These are phyloP conservation scores for Phyllosticta citribraziliensis DNA, from an alignment of 2,329 filamentous ascomycete genomes.

Conservation along the genomic window DNA sequence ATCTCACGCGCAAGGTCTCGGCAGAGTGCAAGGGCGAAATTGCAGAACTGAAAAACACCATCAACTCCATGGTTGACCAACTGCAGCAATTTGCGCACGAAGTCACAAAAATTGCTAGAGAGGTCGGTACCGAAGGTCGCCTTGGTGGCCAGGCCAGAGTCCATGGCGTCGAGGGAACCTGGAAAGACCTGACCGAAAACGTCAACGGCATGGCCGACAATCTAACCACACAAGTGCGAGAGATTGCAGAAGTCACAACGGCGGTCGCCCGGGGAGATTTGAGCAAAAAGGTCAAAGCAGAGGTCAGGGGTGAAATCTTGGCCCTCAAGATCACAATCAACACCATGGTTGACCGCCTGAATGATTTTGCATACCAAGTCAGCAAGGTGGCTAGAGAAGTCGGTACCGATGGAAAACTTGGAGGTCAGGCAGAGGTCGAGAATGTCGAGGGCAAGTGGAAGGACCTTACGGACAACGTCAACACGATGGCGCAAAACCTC, in stretches of 20 bases:
- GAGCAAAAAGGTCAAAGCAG: slow-evolving; percentile 42
- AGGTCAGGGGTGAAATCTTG: slow-evolving; percentile 43
- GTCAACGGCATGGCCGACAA: slow-evolving; percentile 46
- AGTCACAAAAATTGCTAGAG: slow-evolving; percentile 43
- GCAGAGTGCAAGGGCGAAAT: slow-evolving; percentile 45
- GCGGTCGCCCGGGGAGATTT: slow-evolving; percentile 43
- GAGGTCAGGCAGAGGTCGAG: slow-evolving; percentile 53
- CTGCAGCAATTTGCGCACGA: slow-evolving; percentile 44
- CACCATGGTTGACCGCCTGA: slow-evolving; percentile 56
- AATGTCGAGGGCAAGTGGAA: slow-evolving; percentile 60
- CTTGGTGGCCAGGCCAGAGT: slow-evolving; percentile 44
- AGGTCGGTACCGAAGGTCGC: slow-evolving; percentile 43
- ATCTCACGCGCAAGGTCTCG: slow-evolving; percentile 42
- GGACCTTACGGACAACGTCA: slow-evolving; percentile 57
- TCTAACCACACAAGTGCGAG: slow-evolving; percentile 42
- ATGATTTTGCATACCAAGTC: slow-evolving; percentile 55
- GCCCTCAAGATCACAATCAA: slow-evolving; percentile 77
- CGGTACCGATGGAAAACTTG: slow-evolving; percentile 54
- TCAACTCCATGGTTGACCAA: slow-evolving; percentile 45
- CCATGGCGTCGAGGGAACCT: slow-evolving; percentile 43
- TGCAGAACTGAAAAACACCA: slow-evolving; percentile 41
- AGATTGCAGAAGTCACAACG: slow-evolving; percentile 44
- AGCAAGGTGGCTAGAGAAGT: slow-evolving; percentile 57
- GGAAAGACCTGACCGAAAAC: slow-evolving; percentile 45
- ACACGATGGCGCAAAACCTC: slow-evolving; percentile 57